Conservation (phyloP, 805 yeast species). For the Henningerozyma blattae region DNA sequence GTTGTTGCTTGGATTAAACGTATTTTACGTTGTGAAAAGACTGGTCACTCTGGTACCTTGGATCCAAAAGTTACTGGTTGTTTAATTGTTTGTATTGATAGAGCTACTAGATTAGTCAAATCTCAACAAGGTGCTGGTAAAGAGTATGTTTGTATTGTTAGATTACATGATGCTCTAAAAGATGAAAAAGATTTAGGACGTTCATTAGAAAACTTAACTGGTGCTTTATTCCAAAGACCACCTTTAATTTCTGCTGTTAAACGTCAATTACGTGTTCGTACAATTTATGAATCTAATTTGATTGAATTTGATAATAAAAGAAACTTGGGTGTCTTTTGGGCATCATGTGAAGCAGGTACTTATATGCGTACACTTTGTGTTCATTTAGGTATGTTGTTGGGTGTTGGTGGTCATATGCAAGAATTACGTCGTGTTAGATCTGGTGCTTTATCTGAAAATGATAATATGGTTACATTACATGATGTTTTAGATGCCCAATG, state of each 20-base stretch:
- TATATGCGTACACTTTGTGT: constrained; percentile 99
- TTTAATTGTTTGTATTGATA: constrained; percentile 93
- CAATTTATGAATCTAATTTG: constrained; percentile 90
- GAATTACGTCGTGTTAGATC: constrained; percentile 98
- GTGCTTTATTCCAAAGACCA: constrained; percentile 98
- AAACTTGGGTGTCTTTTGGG: constrained; percentile 98
- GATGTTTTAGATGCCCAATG: constrained; percentile 98
- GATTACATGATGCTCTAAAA: constrained; percentile 86
- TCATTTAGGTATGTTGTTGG: constrained; percentile 94
- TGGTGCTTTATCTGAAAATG: constrained; percentile 86
- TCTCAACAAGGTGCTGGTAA: constrained; percentile 99
- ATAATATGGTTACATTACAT: constrained; percentile 88
- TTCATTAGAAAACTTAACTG: constrained; percentile 86
- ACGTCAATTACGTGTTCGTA: constrained; percentile 96
- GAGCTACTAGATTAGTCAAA: constrained; percentile 96
- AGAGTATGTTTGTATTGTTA: constrained; percentile 95
- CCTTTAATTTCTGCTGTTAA: constrained; percentile 98
- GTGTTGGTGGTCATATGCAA: constrained; percentile 99
- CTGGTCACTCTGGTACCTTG: constrained; percentile 98
- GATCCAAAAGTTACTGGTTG: constrained; percentile 99
- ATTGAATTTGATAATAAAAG: constrained; percentile 93
- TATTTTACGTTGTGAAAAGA: constrained; percentile 88
- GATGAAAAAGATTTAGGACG: constrained; percentile 85
- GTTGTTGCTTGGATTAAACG: constrained; percentile 99
- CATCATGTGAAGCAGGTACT: constrained; percentile 99